Evolutionary conservation across 257 asterid genomes (phyloP).

Genomic region (Fraxinus quadrangulata): DNA sequence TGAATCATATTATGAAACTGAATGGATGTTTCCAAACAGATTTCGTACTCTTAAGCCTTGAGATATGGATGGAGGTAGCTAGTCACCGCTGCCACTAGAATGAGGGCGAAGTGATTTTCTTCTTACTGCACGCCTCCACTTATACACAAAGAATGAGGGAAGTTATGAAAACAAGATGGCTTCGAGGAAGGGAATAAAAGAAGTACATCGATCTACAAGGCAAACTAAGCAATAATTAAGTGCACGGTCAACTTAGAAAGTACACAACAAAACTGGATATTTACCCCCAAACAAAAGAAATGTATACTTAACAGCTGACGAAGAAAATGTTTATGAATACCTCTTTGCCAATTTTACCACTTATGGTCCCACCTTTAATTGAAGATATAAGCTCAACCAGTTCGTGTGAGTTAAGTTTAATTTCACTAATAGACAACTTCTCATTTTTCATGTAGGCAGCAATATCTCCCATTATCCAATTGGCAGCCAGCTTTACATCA

Average conservation of each 20-base stretch:
- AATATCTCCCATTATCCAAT: conserved; percentile 98
- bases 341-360: conserved; percentile 98
- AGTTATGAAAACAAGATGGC: too few relatives aligned
- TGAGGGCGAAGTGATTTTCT: too few relatives aligned
- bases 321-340: conserved; percentile 30
- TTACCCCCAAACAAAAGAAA: not conserved
- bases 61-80: too few relatives aligned
- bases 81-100: too few relatives aligned
- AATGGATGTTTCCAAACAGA: not conserved
- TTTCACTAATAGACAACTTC: conserved; percentile 63
- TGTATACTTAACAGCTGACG: not conserved
- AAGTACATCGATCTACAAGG: too few relatives aligned
- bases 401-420: conserved; percentile 80
- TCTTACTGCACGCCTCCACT: too few relatives aligned
- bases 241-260: not conserved
- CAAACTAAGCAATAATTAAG: too few relatives aligned
- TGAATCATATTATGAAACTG: not conserved
- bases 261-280: not conserved
- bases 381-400: conserved; percentile 85
- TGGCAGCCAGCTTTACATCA: conserved; percentile 81
- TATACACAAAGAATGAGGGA: too few relatives aligned
- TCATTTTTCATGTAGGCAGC: conserved; percentile 91
- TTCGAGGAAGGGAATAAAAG: too few relatives aligned
- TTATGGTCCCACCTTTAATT: conserved; percentile 80
- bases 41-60: too few relatives aligned